Evolutionary conservation across 2,329 filamentous ascomycete species (phyloP).

Genomic region (Hypoxylon sp.): DNA sequence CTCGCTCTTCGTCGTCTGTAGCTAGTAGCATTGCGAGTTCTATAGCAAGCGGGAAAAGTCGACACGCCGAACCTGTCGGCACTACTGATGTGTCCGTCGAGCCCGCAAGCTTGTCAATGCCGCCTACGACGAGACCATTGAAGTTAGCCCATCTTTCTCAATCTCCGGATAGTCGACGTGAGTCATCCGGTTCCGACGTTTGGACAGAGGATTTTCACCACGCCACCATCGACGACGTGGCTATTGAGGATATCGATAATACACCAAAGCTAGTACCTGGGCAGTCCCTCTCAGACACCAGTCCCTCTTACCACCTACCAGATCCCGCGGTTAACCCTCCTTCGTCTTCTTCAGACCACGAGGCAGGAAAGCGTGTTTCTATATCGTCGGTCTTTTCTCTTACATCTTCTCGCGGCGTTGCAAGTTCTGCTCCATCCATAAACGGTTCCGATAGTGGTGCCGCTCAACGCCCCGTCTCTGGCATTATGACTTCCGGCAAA

Average conservation of each 20-base stretch:
- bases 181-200: conserved; percentile 60
- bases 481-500: conserved; percentile 62
- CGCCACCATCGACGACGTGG: conserved; percentile 56
- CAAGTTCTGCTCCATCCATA: conserved; percentile 67
- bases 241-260: conserved; percentile 64
- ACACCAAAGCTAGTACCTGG: conserved; percentile 62
- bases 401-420: conserved; percentile 70
- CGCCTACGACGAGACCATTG: conserved; percentile 64
- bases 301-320: conserved; percentile 58
- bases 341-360: conserved; percentile 65
- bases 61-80: conserved; percentile 70
- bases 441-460: conserved; percentile 66
- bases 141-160: conserved; percentile 59
- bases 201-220: conserved; percentile 58
- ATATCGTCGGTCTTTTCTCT: conserved; percentile 81
- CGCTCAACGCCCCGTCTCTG: conserved; percentile 60
- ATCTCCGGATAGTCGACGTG: conserved; percentile 60
- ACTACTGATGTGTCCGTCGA: conserved; percentile 71
- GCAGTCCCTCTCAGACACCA: conserved; percentile 46
- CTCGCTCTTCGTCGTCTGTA: conserved; percentile 60
- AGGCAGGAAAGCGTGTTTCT: conserved; percentile 73
- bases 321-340: conserved; percentile 64
- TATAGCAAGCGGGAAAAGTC: conserved; percentile 66
- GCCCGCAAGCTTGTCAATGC: conserved; percentile 75
- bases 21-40: conserved; percentile 52